Percentiles rank a stretch among this genome's conserved stretches.
Conservation (phyloP, 2,329 filamentous ascomycete genomes). For the Didymella keratinophila region DNA sequence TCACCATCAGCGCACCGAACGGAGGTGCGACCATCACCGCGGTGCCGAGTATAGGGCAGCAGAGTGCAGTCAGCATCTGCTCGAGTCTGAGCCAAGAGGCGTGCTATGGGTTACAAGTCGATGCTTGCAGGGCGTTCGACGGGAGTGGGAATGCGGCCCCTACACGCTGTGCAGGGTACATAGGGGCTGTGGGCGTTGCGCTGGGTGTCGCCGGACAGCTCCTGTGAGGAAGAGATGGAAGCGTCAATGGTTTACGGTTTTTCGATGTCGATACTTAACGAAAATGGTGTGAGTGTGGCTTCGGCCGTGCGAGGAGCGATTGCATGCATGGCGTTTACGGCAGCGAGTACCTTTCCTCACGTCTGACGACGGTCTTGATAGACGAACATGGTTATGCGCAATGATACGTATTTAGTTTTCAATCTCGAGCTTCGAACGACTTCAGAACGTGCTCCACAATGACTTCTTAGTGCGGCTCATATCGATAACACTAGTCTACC, state of each 20-base stretch:
- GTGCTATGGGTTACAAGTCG: slow-evolving; percentile 59
- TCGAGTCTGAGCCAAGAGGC: slow-evolving; percentile 53
- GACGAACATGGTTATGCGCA: slow-evolving; percentile 11
- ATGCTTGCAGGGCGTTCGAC: slow-evolving; percentile 55
- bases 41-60: slow-evolving; percentile 43
- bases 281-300: slow-evolving; percentile 9
- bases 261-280: slow-evolving; percentile 33
- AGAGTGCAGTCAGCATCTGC: slow-evolving; percentile 44
- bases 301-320: slow-evolving; percentile 2
- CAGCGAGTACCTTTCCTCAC: background rate
- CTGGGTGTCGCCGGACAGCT: slow-evolving; percentile 56
- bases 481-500: slow-evolving; percentile 16
- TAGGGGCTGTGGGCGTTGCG: slow-evolving; percentile 34
- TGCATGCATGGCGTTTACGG: slow-evolving; percentile 17
- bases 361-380: background rate
- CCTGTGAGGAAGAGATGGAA: slow-evolving; percentile 26
- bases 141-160: slow-evolving; percentile 45
- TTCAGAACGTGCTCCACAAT: background rate
- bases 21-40: slow-evolving; percentile 60
- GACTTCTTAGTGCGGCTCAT: slow-evolving; percentile 8
- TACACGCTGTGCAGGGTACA: slow-evolving; percentile 28
- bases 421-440: background rate
- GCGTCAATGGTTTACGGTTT: slow-evolving; percentile 1
- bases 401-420: slow-evolving; percentile 1
- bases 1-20: slow-evolving; percentile 60